These are phyloP conservation scores for Exophiala dermatitidis DNA, from an alignment of 2,329 filamentous ascomycete species.

Conservation along the genomic window DNA sequence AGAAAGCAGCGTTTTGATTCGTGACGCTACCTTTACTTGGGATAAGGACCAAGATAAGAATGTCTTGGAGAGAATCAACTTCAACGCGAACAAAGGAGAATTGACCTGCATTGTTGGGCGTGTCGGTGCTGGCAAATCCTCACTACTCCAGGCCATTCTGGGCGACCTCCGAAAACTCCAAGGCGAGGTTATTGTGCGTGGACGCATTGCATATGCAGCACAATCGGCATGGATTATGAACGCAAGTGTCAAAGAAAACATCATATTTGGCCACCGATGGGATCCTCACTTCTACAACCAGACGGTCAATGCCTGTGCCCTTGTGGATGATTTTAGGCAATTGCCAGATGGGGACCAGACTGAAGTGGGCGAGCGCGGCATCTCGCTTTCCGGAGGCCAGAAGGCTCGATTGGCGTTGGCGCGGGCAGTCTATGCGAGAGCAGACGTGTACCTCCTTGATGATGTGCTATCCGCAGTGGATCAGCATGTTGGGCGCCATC, in stretches of 20 bases:
- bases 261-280: constrained; percentile 90
- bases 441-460: constrained; percentile 92
- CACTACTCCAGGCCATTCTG: constrained; percentile 76
- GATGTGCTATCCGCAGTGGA: constrained; percentile 96
- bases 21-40: constrained; percentile 89
- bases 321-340: constrained; percentile 82
- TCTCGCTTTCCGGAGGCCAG: constrained; percentile 90
- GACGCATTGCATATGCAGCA: constrained; percentile 80
- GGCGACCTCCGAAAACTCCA: constrained; percentile 87
- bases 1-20: constrained; percentile 77
- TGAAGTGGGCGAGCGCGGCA: constrained; percentile 91
- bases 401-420: constrained; percentile 90
- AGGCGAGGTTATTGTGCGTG: constrained; percentile 74
- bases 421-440: constrained; percentile 87
- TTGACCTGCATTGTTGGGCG: constrained; percentile 87
- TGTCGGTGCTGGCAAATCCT: constrained; percentile 94
- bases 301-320: constrained; percentile 83
- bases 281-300: constrained; percentile 91
- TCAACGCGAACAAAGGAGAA: constrained; percentile 84
- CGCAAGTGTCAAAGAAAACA: constrained; percentile 93
- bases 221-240: constrained; percentile 97
- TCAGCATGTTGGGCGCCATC: constrained; percentile 88
- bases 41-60: constrained; percentile 65
- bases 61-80: constrained; percentile 74
- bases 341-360: constrained; percentile 95